Percentiles rank a stretch among this genome's conserved stretches.
Evolutionary conservation across 2,329 filamentous ascomycete species (phyloP).

Genomic region (Stachybotrys chlorohalonatus): DNA sequence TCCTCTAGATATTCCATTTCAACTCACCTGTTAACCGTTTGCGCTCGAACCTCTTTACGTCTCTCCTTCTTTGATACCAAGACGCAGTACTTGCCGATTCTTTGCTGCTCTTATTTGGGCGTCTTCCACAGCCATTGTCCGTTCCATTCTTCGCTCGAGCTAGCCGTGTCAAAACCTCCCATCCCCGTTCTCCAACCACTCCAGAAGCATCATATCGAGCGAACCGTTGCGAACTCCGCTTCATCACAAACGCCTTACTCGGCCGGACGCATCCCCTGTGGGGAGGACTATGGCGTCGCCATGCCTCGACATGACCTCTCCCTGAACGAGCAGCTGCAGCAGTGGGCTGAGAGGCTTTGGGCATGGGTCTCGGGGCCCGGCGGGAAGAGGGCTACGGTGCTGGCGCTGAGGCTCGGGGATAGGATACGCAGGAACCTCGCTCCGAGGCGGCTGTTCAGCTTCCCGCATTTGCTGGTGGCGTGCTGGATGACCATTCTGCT

Average conservation of each 20-base stretch:
- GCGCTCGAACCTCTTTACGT: too few relatives aligned
- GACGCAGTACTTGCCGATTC: too few relatives aligned
- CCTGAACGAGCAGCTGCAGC: constrained; percentile 12
- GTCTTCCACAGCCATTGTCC: too few relatives aligned
- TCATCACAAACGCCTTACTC: background rate
- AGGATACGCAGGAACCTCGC: constrained; percentile 33
- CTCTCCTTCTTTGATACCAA: too few relatives aligned
- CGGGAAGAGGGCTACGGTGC: constrained; percentile 21
- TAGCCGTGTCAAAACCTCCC: too few relatives aligned
- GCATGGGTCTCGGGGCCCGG: constrained; percentile 34
- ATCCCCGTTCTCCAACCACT: too few relatives aligned
- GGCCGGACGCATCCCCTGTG: background rate
- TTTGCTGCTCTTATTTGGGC: too few relatives aligned
- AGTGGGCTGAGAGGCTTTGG: constrained; percentile 21
- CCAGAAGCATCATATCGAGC: too few relatives aligned
- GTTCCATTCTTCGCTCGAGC: too few relatives aligned
- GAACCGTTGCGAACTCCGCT: too few relatives aligned
- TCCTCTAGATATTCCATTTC: background rate
- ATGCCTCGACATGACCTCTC: constrained; percentile 17
- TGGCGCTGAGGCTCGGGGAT: constrained; percentile 17
- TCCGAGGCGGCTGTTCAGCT: constrained; percentile 43
- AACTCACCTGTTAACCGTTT: background rate
- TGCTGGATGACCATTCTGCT: constrained; percentile 72
- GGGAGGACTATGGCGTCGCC: background rate
- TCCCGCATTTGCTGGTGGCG: constrained; percentile 58